Conservation (phyloP, 2,329 filamentous ascomycete genomes). For the Tolypocladium pustulatum region DNA sequence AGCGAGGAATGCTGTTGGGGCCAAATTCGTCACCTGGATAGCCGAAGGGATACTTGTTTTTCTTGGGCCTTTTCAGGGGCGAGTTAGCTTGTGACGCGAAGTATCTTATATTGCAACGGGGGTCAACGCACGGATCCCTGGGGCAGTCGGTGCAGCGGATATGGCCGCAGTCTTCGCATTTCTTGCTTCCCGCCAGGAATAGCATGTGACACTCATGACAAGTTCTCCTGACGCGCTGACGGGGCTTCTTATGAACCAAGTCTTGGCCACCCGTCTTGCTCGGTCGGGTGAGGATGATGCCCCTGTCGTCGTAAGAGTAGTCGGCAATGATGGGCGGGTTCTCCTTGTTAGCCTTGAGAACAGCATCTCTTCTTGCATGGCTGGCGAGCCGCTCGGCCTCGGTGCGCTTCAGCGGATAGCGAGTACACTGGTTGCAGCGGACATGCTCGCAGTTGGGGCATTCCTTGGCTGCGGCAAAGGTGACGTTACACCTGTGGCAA, state of each 20-base stretch:
- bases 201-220: conserved; percentile 65
- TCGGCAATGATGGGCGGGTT: conserved; percentile 43
- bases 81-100: neutral
- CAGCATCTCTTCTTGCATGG: conserved; percentile 37
- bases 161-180: conserved; percentile 60
- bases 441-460: conserved; percentile 70
- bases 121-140: conserved; percentile 58
- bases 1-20: conserved; percentile 37
- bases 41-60: conserved; percentile 57
- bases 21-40: conserved; percentile 58
- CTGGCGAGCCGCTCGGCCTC: conserved; percentile 43
- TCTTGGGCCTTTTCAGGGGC: conserved; percentile 45
- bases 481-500: conserved; percentile 71
- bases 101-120: neutral
- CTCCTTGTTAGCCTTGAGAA: conserved; percentile 45
- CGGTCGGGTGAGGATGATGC: conserved; percentile 49
- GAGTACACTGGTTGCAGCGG: conserved; percentile 71
- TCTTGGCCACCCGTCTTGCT: conserved; percentile 59
- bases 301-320: conserved; percentile 33
- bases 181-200: conserved; percentile 50
- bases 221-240: conserved; percentile 61
- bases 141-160: conserved; percentile 71
- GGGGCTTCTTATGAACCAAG: conserved; percentile 58
- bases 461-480: conserved; percentile 61
- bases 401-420: conserved; percentile 58